Conservation (phyloP, 1,284 basidiomycete species). For the Exobasidium rhododendri region DNA sequence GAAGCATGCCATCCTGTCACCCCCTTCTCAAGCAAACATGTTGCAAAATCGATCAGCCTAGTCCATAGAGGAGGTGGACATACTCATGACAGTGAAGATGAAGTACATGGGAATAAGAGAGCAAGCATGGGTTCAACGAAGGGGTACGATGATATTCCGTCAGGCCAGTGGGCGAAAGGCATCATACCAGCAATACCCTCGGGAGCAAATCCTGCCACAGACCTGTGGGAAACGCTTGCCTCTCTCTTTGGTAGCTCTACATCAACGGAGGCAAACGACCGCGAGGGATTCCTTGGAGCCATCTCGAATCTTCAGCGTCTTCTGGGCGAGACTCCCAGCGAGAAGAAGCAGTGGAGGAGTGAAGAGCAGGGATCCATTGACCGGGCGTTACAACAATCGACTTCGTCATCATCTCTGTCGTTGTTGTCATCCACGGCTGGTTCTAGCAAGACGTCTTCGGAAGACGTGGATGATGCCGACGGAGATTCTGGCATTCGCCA, state of each 20-base stretch:
- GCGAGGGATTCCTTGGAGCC: neutral
- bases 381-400: too few relatives aligned
- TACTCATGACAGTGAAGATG: neutral
- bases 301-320: neutral
- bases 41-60: neutral
- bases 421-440: too few relatives aligned
- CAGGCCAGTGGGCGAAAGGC: neutral
- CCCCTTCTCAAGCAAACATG: neutral
- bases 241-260: neutral
- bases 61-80: neutral
- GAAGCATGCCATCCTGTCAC: neutral
- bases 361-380: too few relatives aligned
- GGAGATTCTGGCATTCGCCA: constrained; percentile 4
- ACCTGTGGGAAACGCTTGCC: neutral
- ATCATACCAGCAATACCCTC: neutral
- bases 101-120: neutral
- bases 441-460: neutral
- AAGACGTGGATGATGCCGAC: neutral
- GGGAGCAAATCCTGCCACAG: neutral
- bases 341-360: too few relatives aligned
- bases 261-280: neutral
- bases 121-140: neutral
- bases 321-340: neutral
- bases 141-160: neutral
- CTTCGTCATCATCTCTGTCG: too few relatives aligned